A percentile compares a stretch with the other conserved stretches of the same genome.
Evolutionary conservation across 345 rosid species (phyloP).

Genomic region (Durio zibethinus): DNA sequence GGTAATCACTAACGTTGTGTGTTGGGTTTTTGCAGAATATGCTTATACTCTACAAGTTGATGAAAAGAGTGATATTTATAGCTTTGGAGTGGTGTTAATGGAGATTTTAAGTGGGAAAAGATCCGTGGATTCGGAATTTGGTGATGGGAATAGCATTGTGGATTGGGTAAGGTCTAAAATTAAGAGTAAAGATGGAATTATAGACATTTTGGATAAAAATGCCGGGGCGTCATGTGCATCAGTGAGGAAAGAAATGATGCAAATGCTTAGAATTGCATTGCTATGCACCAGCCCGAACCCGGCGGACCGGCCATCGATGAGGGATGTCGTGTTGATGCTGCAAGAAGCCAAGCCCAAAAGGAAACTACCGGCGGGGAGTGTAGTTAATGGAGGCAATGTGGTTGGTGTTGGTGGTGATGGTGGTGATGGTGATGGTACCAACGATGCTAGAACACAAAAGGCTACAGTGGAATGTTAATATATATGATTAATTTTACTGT

Average conservation of each 20-base stretch:
- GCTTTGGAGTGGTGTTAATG: conserved; percentile 86
- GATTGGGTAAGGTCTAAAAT: conserved; percentile 89
- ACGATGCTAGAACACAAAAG: conserved; percentile 37
- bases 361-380: conserved; percentile 47
- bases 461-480: conserved; percentile 49
- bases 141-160: conserved; percentile 92
- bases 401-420: conserved; percentile 25
- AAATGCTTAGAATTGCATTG: conserved; percentile 76
- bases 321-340: conserved; percentile 90
- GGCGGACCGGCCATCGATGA: conserved; percentile 90
- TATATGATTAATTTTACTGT: conserved; percentile 28
- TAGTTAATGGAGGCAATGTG: conserved; percentile 20
- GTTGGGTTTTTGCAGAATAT: conserved; percentile 52
- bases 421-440: conserved; percentile 14
- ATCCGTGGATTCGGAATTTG: conserved; percentile 85
- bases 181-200: conserved; percentile 58
- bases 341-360: conserved; percentile 92
- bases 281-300: conserved; percentile 80
- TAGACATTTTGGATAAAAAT: conserved; percentile 62
- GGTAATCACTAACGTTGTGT: neutral
- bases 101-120: conserved; percentile 75
- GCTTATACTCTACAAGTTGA: conserved; percentile 94
- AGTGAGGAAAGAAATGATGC: conserved; percentile 86
- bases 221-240: conserved; percentile 68
- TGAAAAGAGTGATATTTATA: conserved; percentile 94